A percentile compares a stretch with the other conserved stretches of the same genome.
phyloP scores from a whole-genome alignment of 2,329 filamentous ascomycete genomes.

The Ceratocystis ficicola region DNA sequence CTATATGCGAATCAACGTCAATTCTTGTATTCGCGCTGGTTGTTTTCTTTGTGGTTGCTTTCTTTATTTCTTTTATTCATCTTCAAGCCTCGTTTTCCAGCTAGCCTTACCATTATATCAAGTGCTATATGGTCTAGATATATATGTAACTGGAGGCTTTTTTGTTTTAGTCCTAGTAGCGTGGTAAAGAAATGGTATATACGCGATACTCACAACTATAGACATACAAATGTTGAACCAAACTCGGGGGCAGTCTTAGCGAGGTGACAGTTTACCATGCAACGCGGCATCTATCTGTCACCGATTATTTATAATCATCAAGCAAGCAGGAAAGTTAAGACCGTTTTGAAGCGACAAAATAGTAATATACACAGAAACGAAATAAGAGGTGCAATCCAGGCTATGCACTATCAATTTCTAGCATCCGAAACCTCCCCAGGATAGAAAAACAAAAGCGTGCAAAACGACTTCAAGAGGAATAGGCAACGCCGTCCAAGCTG shows the following conservation, averaged over 20 bases:
- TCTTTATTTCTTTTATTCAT: slow-evolving; percentile 4
- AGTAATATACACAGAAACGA: neutral
- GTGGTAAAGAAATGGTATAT: neutral
- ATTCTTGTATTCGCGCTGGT: neutral
- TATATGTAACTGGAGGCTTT: neutral
- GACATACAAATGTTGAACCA: too few species aligned
- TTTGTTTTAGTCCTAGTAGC: neutral
- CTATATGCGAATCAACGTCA: neutral
- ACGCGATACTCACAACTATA: neutral
- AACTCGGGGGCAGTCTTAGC: too few species aligned
- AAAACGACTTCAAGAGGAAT: neutral
- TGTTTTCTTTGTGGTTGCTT: slow-evolving; percentile 5
- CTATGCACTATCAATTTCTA: neutral
- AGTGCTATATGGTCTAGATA: neutral
- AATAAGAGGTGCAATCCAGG: neutral
- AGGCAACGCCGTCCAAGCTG: slow-evolving; percentile 25
- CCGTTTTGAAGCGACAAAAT: neutral
- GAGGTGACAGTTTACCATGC: too few species aligned
- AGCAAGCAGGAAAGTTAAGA: neutral
- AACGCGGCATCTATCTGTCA: too few species aligned
- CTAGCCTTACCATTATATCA: neutral
- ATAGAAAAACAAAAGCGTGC: neutral
- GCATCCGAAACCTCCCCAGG: neutral
- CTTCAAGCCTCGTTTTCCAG: neutral
- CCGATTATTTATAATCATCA: neutral